These are phyloP conservation scores for Fusarium keratoplasticum DNA, from an alignment of 2,329 filamentous ascomycete genomes.

Conservation along the genomic window DNA sequence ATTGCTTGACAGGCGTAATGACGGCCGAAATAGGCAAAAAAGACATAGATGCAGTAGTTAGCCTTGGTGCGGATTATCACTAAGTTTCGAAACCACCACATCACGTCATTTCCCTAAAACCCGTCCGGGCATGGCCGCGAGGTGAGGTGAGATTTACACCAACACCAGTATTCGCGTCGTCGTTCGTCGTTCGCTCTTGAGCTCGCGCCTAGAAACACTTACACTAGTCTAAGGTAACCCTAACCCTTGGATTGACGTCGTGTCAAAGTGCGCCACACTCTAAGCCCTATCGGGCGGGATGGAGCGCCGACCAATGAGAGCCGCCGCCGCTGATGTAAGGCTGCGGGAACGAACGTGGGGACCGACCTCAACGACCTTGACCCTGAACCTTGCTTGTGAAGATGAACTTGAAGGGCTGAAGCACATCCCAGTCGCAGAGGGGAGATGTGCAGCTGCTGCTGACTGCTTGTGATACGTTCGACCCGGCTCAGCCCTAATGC, in stretches of 20 bases:
- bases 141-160: neutral
- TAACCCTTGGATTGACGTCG: neutral
- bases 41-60: neutral
- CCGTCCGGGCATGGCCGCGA: no score
- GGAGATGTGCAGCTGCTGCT: neutral
- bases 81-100: neutral
- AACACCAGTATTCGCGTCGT: neutral
- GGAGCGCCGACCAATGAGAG: slow-evolving; percentile 14
- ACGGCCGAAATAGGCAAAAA: neutral
- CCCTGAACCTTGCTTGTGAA: neutral
- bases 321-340: slow-evolving; percentile 17
- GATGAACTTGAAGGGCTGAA: neutral
- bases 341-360: neutral
- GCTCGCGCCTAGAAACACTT: neutral
- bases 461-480: neutral
- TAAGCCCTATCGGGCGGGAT: slow-evolving; percentile 23
- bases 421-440: neutral
- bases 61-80: neutral
- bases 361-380: neutral
- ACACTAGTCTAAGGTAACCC: neutral
- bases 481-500: neutral
- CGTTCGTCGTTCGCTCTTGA: neutral
- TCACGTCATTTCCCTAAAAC: slow-evolving; percentile 3
- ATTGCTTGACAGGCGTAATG: neutral
- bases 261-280: neutral